phyloP scores from a whole-genome alignment of 345 rosid genomes.

The Microthlaspi erraticum region DNA sequence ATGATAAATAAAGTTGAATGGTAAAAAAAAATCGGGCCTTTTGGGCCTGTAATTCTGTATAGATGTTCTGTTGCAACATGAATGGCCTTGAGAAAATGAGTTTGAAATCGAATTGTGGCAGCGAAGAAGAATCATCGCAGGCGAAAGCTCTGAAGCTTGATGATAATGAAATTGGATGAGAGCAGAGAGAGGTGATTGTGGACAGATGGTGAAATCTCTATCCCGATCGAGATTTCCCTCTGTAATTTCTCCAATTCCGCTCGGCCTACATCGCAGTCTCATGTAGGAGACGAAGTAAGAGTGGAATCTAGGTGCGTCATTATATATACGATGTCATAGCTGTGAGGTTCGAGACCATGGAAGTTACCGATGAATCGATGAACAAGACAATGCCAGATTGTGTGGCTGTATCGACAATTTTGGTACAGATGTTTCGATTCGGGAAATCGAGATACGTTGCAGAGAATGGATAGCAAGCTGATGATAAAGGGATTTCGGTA shows the following conservation, averaged over 20 bases:
- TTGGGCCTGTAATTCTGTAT: background rate
- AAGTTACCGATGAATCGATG: background rate
- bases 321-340: background rate
- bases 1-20: background rate
- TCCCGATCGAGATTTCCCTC: background rate
- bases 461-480: constrained; percentile 1
- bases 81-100: background rate
- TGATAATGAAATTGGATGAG: background rate
- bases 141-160: background rate
- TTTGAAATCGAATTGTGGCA: background rate
- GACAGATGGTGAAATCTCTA: no score
- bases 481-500: background rate
- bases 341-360: background rate
- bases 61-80: background rate
- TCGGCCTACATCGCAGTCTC: background rate
- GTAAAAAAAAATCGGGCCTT: background rate
- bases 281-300: background rate
- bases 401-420: background rate
- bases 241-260: background rate
- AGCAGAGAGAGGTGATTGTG: no score
- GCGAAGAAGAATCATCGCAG: background rate
- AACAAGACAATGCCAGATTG: background rate
- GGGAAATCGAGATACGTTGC: background rate
- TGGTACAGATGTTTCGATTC: background rate
- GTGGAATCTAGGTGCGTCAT: background rate